These are phyloP conservation scores for Dorcoceras hygrometricum DNA, from an alignment of 257 asterid genomes.

Conservation along the genomic window DNA sequence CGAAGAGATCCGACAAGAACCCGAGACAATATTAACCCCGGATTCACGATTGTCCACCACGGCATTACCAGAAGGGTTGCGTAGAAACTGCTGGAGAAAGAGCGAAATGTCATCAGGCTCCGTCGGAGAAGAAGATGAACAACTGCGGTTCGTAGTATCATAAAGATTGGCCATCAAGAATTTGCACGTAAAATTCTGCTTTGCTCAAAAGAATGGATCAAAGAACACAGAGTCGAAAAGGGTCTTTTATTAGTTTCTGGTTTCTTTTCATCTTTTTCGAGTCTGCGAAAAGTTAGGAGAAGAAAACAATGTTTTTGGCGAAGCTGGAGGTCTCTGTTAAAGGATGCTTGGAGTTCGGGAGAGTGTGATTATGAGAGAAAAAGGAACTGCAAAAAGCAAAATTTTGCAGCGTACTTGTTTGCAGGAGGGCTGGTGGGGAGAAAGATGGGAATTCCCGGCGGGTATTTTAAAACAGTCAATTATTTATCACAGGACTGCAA, in stretches of 20 bases:
- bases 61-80: conserved; percentile 32
- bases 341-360: conserved; percentile 25
- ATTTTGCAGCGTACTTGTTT: conserved; percentile 13
- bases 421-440: background rate
- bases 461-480: conserved; percentile 15
- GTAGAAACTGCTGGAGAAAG: conserved; percentile 62
- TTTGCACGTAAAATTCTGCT: background rate
- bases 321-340: conserved; percentile 2
- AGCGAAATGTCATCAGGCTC: conserved; percentile 68
- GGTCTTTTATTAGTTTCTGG: background rate
- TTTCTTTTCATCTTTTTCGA: background rate
- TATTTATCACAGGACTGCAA: too few relatives aligned
- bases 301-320: background rate
- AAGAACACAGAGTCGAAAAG: background rate
- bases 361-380: conserved; percentile 33
- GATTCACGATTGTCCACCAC: conserved; percentile 8
- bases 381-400: conserved; percentile 21
- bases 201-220: conserved; percentile 25
- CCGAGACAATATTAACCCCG: background rate
- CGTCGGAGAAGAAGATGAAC: conserved; percentile 30
- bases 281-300: background rate
- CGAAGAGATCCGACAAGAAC: conserved; percentile 30
- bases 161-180: conserved; percentile 46
- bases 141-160: background rate
- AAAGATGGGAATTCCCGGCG: conserved; percentile 6